Evolutionary conservation across 805 yeast species (phyloP).

Genomic region (Saturnispora zaruensis): DNA sequence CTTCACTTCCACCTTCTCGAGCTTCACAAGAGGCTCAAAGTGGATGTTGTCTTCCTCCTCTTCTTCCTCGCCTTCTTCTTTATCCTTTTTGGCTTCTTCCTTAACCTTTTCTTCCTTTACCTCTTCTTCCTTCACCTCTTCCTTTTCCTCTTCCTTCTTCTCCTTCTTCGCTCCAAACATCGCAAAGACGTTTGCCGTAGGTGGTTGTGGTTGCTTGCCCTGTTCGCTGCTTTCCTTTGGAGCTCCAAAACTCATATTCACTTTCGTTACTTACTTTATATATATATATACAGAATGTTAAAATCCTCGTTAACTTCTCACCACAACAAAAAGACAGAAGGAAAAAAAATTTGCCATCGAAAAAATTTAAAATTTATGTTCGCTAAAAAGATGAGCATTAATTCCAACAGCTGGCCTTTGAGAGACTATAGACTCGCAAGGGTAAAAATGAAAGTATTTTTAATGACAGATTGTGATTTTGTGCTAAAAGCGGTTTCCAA

Average conservation of each 20-base stretch:
- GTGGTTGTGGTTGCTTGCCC: conserved; percentile 40
- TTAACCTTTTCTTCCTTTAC: conserved; percentile 33
- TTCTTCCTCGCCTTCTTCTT: conserved; percentile 27
- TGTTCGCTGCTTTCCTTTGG: conserved; percentile 11
- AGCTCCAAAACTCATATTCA: conserved; percentile 14
- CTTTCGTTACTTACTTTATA: background rate
- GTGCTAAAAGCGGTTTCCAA: background rate
- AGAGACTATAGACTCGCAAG: background rate
- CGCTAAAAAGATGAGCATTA: background rate
- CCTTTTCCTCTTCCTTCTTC: conserved; percentile 41
- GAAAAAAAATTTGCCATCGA: background rate
- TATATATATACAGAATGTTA: background rate
- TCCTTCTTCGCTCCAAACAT: conserved; percentile 92
- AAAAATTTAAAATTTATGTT: background rate
- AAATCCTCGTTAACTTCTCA: background rate
- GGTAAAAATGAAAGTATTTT: background rate
- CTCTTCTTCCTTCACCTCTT: conserved; percentile 28
- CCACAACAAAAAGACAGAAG: background rate
- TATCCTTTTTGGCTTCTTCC: conserved; percentile 28
- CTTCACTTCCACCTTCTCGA: conserved; percentile 93
- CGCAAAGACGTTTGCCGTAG: conserved; percentile 77
- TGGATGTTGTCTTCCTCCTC: conserved; percentile 60
- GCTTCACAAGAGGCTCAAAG: conserved; percentile 91
- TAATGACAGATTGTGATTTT: background rate
- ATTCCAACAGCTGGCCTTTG: background rate